Base-by-base conservation (phyloP, 768 basidiomycete species). In the Suillus weaverae region DNA sequence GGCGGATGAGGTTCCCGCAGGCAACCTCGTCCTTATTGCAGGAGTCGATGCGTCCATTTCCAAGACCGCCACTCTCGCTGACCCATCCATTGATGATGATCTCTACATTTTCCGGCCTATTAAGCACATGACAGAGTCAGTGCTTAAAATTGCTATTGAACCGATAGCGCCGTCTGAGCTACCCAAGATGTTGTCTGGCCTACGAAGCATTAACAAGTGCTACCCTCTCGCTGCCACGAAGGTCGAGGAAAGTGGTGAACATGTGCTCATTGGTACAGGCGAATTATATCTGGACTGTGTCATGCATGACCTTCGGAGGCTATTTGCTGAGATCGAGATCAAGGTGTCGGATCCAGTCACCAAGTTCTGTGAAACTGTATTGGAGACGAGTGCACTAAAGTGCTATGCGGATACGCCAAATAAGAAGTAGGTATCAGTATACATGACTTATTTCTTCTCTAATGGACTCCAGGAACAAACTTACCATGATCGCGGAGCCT, bases 331-430 rank as follows among this genome's bases (percentile, higher is more conserved):
- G 81, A 97, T 99, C 70, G 97, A 99, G 83, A 98, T 99, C 84
- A 99, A 99, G 82, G 95, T 99, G 16, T 99, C 97, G 30, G 97
- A 99, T 81, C 97, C 97, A 2, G 95, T 99, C 44, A 97, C 95
- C 18, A 94, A 95, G 74, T 99, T 99, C 81, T 92, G 94, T 73
- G 97, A 99, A 81, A 99, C 97, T 2, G 97, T 99, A 26, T 81
- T 98, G 69, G 97, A 99, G 82, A 99, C 97, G 38, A 95, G 92
- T 69, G 97, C 97, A 4, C 79, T 99, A 68, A 99, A 99, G 79
- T 99, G 97, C 73, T 99, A 99, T 76, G 97, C 97, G 20, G 97
- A 99, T 71, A 99, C 97, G 36, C 97, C 97, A 7, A 99, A 99
- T 80, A 99, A 99, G 81, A 95, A 94, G 95, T 96, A 70, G 67